Conservation (phyloP, 2,329 filamentous ascomycete species). For the Stemphylium beticola region DNA sequence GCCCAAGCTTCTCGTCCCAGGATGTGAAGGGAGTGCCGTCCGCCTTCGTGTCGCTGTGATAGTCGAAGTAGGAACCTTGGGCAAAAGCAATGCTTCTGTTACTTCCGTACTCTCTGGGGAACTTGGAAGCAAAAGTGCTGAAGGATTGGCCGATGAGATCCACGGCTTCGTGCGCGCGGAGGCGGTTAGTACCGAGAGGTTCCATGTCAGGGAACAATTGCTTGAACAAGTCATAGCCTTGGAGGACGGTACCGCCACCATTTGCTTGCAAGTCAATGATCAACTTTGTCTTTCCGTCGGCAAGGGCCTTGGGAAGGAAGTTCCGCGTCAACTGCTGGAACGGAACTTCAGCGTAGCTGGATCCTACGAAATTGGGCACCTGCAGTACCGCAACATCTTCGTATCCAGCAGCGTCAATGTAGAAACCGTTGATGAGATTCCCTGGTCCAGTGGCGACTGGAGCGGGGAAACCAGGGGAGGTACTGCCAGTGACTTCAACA, state of each 20-base stretch:
- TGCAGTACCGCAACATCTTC: conserved; percentile 54
- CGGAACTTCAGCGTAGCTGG: conserved; percentile 19
- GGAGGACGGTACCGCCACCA: conserved; percentile 64
- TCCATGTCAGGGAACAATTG: conserved; percentile 60
- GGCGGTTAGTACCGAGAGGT: conserved; percentile 58
- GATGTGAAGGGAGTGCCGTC: conserved; percentile 58
- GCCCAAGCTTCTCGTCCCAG: conserved; percentile 53
- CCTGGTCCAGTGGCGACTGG: conserved; percentile 48
- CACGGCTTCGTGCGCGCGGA: conserved; percentile 57
- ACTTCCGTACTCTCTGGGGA: conserved; percentile 37
- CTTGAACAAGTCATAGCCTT: conserved; percentile 67
- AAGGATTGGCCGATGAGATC: conserved; percentile 53
- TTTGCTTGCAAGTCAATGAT: conserved; percentile 67
- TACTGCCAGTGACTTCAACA: conserved; percentile 11
- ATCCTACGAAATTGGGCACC: conserved; percentile 50
- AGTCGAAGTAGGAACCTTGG: conserved; percentile 54
- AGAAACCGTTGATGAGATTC: conserved; percentile 56
- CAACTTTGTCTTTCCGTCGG: conserved; percentile 63
- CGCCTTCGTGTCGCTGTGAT: conserved; percentile 55
- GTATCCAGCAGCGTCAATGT: conserved; percentile 51
- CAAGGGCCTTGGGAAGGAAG: conserved; percentile 52
- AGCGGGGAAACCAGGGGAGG: conserved; percentile 52
- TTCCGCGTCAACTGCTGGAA: conserved; percentile 52
- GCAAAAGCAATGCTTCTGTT: conserved; percentile 49
- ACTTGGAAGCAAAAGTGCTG: conserved; percentile 40